phyloP scores from a whole-genome alignment of 1,284 basidiomycete species.

The Ustilago esculenta region DNA sequence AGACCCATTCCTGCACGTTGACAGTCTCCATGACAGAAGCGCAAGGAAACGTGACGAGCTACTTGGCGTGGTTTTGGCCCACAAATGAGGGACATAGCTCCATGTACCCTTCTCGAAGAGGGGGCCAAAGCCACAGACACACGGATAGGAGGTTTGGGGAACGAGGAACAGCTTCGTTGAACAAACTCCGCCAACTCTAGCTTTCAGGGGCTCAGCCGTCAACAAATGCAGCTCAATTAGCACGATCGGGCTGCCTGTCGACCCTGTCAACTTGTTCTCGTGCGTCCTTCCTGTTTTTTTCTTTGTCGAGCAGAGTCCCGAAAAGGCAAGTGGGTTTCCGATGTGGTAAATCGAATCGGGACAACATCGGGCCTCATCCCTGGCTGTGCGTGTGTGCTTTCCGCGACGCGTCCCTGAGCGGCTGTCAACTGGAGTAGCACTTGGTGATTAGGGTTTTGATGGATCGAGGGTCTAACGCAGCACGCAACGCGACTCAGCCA shows the following conservation, averaged over 20 bases:
- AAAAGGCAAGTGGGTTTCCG: slow-evolving; percentile 12
- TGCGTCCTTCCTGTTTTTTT: no score
- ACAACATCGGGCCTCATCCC: slow-evolving; percentile 1
- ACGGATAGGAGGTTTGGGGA: slow-evolving; percentile 28
- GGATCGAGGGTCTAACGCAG: no score
- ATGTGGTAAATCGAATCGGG: neutral
- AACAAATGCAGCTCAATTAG: slow-evolving; percentile 25
- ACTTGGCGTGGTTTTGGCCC: slow-evolving; percentile 25
- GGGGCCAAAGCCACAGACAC: neutral
- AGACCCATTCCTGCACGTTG: no score
- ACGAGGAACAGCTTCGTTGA: neutral
- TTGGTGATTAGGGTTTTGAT: slow-evolving; percentile 8
- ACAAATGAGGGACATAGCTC: no score
- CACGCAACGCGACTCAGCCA: slow-evolving; percentile 19
- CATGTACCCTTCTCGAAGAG: neutral
- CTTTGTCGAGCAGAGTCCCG: neutral
- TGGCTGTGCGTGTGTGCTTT: slow-evolving; percentile 3
- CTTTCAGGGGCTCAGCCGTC: slow-evolving; percentile 27
- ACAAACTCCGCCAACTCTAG: slow-evolving; percentile 23
- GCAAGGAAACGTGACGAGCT: neutral
- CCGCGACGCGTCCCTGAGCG: slow-evolving; percentile 27
- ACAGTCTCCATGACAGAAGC: no score
- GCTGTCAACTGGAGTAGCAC: no score
- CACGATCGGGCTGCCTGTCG: neutral
- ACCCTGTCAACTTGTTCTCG: neutral